phyloP scores from a whole-genome alignment of 768 basidiomycete species.

The Phylloporus arenicola region DNA sequence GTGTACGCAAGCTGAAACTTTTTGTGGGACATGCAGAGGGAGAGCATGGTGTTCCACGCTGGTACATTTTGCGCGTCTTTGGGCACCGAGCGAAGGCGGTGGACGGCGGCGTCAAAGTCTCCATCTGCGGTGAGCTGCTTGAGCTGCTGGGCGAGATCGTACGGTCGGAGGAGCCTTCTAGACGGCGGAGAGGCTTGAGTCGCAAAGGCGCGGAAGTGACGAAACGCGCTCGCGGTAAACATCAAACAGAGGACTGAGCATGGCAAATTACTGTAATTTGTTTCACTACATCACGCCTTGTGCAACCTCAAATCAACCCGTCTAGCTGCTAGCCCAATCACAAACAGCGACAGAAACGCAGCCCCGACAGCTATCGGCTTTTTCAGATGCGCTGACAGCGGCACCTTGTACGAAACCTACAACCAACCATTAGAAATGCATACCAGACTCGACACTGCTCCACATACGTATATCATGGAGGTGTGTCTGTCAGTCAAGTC shows the following conservation, averaged over 20 bases:
- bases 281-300: slow-evolving; percentile 26
- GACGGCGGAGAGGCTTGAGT: background rate
- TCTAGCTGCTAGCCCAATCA: slow-evolving; percentile 39
- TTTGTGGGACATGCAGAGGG: slow-evolving; percentile 51
- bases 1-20: slow-evolving; percentile 56
- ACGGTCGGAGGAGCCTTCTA: slow-evolving; percentile 48
- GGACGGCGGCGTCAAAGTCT: slow-evolving; percentile 57
- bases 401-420: slow-evolving; percentile 86
- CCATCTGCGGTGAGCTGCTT: slow-evolving; percentile 51
- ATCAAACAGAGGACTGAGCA: background rate
- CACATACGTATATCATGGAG: slow-evolving; percentile 75
- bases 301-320: slow-evolving; percentile 51
- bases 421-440: slow-evolving; percentile 6
- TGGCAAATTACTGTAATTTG: background rate
- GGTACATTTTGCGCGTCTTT: slow-evolving; percentile 67
- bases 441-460: background rate
- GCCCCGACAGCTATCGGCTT: slow-evolving; percentile 78
- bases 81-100: slow-evolving; percentile 63
- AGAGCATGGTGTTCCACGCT: slow-evolving; percentile 79
- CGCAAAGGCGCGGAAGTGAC: slow-evolving; percentile 5
- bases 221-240: background rate
- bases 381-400: slow-evolving; percentile 72
- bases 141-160: slow-evolving; percentile 54
- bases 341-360: slow-evolving; percentile 66
- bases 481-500: slow-evolving; percentile 76